Percentiles rank a stretch among this genome's conserved stretches.
Evolutionary conservation across 2,329 filamentous ascomycete genomes (phyloP).

Genomic region (Cladosporium sp.): DNA sequence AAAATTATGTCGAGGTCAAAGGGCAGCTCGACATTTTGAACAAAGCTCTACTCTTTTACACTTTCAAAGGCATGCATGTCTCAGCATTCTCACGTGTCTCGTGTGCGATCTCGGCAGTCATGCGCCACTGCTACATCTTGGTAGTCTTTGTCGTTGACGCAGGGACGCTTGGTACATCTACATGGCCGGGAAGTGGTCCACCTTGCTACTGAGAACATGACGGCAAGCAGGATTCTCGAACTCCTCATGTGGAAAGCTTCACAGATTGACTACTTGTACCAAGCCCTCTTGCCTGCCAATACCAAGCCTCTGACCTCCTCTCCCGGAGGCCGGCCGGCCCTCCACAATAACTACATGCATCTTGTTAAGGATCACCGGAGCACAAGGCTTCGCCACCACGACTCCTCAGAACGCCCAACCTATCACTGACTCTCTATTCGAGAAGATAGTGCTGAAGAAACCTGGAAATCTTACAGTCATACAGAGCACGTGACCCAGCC

Average conservation of each 20-base stretch:
- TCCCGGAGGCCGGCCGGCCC: no score
- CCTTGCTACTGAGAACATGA: not conserved
- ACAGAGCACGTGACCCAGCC: not conserved
- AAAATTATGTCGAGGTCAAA: not conserved
- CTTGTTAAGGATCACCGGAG: not conserved
- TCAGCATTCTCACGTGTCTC: not conserved
- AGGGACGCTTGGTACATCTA: not conserved
- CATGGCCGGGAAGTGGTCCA: not conserved
- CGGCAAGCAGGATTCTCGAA: not conserved
- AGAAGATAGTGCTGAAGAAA: not conserved
- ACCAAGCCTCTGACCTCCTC: not conserved
- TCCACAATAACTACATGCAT: not conserved
- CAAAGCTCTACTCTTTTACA: constrained; percentile 9
- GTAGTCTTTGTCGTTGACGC: not conserved
- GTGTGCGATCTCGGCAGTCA: not conserved
- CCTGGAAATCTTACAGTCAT: not conserved
- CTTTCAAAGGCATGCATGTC: not conserved
- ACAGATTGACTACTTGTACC: no score
- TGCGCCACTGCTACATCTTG: not conserved
- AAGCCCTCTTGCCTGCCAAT: no score
- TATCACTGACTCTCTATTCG: not conserved
- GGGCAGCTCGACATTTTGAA: constrained; percentile 2
- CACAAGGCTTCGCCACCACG: not conserved
- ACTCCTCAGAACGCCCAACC: not conserved
- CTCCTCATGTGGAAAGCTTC: not conserved